Conservation (phyloP, 2,329 filamentous ascomycete species). For the Aphanoascus verrucosus region DNA sequence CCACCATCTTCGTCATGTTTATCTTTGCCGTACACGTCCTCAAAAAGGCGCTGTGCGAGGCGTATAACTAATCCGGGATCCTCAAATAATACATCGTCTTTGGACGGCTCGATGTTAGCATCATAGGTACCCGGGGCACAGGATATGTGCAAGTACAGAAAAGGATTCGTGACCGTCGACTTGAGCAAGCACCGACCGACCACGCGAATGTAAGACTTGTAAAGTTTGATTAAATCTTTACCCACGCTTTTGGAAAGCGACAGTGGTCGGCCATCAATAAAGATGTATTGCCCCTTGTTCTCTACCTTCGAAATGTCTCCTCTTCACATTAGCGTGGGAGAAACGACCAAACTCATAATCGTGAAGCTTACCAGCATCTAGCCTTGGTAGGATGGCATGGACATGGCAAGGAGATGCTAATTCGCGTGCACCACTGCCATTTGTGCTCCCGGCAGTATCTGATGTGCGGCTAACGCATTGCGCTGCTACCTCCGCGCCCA, state of each 20-base stretch:
- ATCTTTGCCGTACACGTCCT: constrained; percentile 25
- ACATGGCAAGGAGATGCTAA: background rate
- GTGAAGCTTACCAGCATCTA: constrained; percentile 28
- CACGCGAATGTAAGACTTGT: constrained; percentile 41
- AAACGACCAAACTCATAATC: background rate
- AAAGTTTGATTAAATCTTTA: constrained; percentile 43
- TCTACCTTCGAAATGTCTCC: constrained; percentile 30
- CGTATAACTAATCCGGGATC: constrained; percentile 36
- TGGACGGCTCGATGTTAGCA: constrained; percentile 52
- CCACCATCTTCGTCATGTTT: background rate
- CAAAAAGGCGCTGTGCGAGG: constrained; percentile 38
- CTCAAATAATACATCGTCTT: constrained; percentile 52
- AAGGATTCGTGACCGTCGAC: constrained; percentile 40
- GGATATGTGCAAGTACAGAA: constrained; percentile 44
- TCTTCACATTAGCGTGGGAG: background rate
- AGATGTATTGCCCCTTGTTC: constrained; percentile 41
- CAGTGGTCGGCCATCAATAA: constrained; percentile 48
- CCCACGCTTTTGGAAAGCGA: constrained; percentile 40
- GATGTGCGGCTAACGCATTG: constrained; percentile 35
- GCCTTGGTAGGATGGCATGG: constrained; percentile 40
- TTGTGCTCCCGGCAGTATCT: constrained; percentile 22
- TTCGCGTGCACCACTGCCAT: background rate
- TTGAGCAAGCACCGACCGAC: constrained; percentile 14
- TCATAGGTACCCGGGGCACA: constrained; percentile 49
- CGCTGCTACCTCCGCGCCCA: constrained; percentile 44